phyloP scores from a whole-genome alignment of 345 rosid species.

The Eucalyptus curtisii region DNA sequence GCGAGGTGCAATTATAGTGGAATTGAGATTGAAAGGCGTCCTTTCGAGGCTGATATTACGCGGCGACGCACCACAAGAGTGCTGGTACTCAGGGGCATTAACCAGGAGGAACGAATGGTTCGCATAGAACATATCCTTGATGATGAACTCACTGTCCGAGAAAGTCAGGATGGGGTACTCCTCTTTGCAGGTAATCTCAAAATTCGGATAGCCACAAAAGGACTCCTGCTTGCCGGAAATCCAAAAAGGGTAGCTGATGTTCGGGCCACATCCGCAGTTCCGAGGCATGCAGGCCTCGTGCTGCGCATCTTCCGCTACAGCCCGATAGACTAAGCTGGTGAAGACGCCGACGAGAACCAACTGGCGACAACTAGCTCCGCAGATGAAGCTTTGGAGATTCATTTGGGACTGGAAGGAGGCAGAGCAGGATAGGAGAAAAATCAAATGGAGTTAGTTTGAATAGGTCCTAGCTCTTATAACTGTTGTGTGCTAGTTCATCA shows the following conservation, averaged over 20 bases:
- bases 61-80: neutral
- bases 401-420: too few relatives aligned
- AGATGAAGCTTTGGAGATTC: too few relatives aligned
- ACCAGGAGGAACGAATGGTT: neutral
- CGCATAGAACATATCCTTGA: neutral
- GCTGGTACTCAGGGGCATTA: neutral
- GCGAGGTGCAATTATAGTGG: too few relatives aligned
- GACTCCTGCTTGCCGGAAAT: neutral
- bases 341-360: too few relatives aligned
- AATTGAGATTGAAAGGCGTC: constrained; percentile 7
- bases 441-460: too few relatives aligned
- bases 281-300: neutral
- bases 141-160: neutral
- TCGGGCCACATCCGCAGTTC: neutral
- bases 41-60: constrained; percentile 20
- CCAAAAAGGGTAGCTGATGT: constrained; percentile 3
- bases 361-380: too few relatives aligned
- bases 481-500: too few relatives aligned
- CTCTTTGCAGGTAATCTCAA: neutral
- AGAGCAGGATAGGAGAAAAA: too few relatives aligned
- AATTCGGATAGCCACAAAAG: neutral
- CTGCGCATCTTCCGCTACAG: too few relatives aligned
- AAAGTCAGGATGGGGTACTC: neutral
- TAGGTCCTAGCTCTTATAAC: too few relatives aligned
- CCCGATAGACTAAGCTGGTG: too few relatives aligned